Conservation (phyloP, 306 rosid genomes). For the Dryas octopetala region DNA sequence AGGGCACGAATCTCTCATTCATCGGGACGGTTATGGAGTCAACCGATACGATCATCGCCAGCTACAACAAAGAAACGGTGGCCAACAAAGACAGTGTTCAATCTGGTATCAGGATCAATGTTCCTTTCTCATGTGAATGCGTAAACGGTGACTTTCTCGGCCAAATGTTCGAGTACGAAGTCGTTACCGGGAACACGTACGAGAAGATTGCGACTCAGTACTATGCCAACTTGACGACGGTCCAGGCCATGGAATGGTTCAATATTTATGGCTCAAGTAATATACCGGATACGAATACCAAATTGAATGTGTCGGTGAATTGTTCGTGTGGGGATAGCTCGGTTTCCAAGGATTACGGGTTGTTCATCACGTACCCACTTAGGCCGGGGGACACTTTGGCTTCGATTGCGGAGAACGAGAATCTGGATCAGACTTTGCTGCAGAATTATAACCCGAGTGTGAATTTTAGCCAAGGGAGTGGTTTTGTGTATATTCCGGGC, state of each 20-base stretch:
- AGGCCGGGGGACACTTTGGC: conserved; percentile 31
- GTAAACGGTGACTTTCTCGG: conserved; percentile 54
- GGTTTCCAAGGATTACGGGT: conserved; percentile 55
- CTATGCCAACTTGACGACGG: conserved; percentile 59
- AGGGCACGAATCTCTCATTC: background rate
- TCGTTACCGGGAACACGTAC: conserved; percentile 40
- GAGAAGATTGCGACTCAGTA: conserved; percentile 23
- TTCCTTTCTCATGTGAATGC: conserved; percentile 64
- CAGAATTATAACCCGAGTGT: conserved; percentile 51
- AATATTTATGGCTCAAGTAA: conserved; percentile 33
- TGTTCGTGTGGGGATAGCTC: conserved; percentile 64
- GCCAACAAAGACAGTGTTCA: background rate
- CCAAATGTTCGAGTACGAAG: conserved; percentile 46
- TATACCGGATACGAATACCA: conserved; percentile 19
- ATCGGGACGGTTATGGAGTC: conserved; percentile 20
- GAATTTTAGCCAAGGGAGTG: conserved; percentile 52
- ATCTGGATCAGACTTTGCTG: conserved; percentile 35
- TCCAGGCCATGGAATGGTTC: conserved; percentile 35
- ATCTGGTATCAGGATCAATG: conserved; percentile 9
- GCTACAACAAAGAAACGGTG: conserved; percentile 34
- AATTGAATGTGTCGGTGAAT: conserved; percentile 49
- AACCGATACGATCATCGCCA: conserved; percentile 1
- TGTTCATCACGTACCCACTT: conserved; percentile 73
- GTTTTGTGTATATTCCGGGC: conserved; percentile 55
- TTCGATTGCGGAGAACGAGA: conserved; percentile 9